These are phyloP conservation scores for Globisporangium abappressorium DNA, from an alignment of 352 stramenopile genomes.

Conservation along the genomic window DNA sequence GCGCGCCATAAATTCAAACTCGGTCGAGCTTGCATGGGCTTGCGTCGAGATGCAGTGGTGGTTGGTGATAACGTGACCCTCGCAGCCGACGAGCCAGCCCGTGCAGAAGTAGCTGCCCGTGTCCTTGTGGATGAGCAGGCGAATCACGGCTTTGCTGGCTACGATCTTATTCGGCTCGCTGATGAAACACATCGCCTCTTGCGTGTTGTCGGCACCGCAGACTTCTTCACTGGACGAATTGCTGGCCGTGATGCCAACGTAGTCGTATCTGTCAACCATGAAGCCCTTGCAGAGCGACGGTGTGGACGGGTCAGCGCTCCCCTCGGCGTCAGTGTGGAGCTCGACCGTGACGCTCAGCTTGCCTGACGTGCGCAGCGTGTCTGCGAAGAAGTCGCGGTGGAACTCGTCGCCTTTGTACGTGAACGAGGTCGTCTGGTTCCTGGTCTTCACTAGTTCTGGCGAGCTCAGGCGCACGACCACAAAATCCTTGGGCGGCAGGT, in stretches of 20 bases:
- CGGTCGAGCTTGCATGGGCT: slow-evolving; percentile 45
- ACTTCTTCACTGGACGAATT: slow-evolving; percentile 40
- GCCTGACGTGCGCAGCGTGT: slow-evolving; percentile 20
- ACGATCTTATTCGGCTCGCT: slow-evolving; percentile 19
- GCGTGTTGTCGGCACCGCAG: slow-evolving; percentile 58
- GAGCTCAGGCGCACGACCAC: slow-evolving; percentile 29
- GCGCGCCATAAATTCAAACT: slow-evolving; percentile 70
- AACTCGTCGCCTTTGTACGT: slow-evolving; percentile 37
- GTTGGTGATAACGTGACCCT: slow-evolving; percentile 80
- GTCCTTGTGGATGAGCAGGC: slow-evolving; percentile 65
- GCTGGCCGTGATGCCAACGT: slow-evolving; percentile 11
- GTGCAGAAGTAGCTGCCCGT: slow-evolving; percentile 61
- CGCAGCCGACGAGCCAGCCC: slow-evolving; percentile 68
- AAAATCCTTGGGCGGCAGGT: slow-evolving; percentile 56
- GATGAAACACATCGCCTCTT: slow-evolving; percentile 54
- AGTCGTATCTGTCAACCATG: slow-evolving; percentile 48
- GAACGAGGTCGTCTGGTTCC: slow-evolving; percentile 23
- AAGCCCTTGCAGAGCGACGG: slow-evolving; percentile 42
- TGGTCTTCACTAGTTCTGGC: neutral
- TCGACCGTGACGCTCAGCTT: neutral
- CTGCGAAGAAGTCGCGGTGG: slow-evolving; percentile 33
- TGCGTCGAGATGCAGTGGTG: slow-evolving; percentile 68
- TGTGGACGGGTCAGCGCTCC: slow-evolving; percentile 19
- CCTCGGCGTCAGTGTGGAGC: slow-evolving; percentile 20
- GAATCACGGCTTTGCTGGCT: slow-evolving; percentile 37